Conservation (phyloP, 140 eudicot genomes). For the Stevia rebaudiana region DNA sequence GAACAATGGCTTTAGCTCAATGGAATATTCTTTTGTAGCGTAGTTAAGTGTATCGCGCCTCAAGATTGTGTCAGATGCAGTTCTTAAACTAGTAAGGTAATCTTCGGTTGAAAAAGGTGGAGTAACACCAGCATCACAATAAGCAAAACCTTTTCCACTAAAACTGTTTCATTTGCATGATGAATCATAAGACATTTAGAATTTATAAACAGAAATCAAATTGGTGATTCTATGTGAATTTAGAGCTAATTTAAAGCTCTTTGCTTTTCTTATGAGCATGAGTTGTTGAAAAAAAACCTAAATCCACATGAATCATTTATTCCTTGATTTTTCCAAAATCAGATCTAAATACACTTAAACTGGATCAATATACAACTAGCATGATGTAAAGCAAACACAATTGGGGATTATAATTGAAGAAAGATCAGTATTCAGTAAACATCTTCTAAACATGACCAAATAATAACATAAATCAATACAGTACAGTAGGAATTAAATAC, state of each 20-base stretch:
- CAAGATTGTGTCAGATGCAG: slow-evolving; percentile 38
- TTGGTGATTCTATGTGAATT: too few species aligned
- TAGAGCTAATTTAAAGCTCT: too few species aligned
- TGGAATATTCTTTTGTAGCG: slow-evolving; percentile 50
- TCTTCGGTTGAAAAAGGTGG: slow-evolving; percentile 47
- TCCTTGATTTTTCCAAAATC: not conserved
- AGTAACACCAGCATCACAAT: slow-evolving; percentile 61
- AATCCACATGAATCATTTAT: not conserved
- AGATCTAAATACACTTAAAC: not conserved
- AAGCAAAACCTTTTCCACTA: slow-evolving; percentile 43
- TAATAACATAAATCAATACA: too few species aligned
- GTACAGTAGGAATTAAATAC: too few species aligned
- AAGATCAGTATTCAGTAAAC: too few species aligned
- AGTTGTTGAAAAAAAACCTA: too few species aligned
- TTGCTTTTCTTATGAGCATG: too few species aligned
- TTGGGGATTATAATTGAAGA: too few species aligned
- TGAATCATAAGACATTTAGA: too few species aligned
- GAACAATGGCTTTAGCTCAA: slow-evolving; percentile 69
- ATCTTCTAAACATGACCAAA: too few species aligned
- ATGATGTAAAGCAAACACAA: not conserved
- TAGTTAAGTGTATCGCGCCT: slow-evolving; percentile 37
- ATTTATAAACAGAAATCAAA: too few species aligned
- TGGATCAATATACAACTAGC: not conserved
- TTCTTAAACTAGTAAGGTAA: slow-evolving; percentile 35
- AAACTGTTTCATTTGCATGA: slow-evolving; percentile 31